phyloP scores from a whole-genome alignment of 2,329 filamentous ascomycete species.

The Metarhizium guizhouense region DNA sequence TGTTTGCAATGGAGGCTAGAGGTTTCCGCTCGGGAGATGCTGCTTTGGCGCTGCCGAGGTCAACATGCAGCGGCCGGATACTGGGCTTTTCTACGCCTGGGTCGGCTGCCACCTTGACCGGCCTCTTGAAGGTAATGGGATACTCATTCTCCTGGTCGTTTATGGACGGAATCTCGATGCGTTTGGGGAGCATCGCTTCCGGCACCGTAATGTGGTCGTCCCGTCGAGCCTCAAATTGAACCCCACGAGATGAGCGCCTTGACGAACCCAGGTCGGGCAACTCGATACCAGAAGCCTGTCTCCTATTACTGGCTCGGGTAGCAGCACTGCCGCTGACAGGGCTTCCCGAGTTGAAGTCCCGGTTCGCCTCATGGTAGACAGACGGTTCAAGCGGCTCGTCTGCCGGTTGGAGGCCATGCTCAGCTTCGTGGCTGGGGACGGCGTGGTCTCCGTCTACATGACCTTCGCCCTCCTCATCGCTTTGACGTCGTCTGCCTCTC shows the following conservation, averaged over 20 bases:
- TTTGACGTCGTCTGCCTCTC: conserved; percentile 59
- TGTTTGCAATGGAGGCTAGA: conserved; percentile 44
- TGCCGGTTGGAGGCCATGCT: conserved; percentile 23
- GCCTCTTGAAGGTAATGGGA: conserved; percentile 57
- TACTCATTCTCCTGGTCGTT: conserved; percentile 82
- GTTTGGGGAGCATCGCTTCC: conserved; percentile 15
- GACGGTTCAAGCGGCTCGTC: conserved; percentile 32
- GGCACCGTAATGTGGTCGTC: conserved; percentile 12
- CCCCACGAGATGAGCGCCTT: conserved; percentile 19
- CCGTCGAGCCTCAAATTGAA: conserved; percentile 12
- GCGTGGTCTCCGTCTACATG: conserved; percentile 33
- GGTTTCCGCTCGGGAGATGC: conserved; percentile 48
- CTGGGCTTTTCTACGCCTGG: conserved; percentile 47
- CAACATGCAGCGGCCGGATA: conserved; percentile 38
- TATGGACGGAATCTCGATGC: conserved; percentile 48
- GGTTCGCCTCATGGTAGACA: conserved; percentile 33
- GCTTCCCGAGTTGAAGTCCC: conserved; percentile 49
- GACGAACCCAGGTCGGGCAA: conserved; percentile 21
- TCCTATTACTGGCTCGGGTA: conserved; percentile 32
- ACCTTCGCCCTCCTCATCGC: conserved; percentile 53
- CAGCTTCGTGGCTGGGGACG: conserved; percentile 31
- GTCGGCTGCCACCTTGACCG: conserved; percentile 43
- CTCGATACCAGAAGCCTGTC: conserved; percentile 28
- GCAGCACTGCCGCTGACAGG: conserved; percentile 42
- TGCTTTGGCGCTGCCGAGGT: conserved; percentile 28